Evolutionary conservation across 2,329 filamentous ascomycete genomes (phyloP), one percentile per base, ranked within the genome.

Genomic region (Penicillium sp.): DNA sequence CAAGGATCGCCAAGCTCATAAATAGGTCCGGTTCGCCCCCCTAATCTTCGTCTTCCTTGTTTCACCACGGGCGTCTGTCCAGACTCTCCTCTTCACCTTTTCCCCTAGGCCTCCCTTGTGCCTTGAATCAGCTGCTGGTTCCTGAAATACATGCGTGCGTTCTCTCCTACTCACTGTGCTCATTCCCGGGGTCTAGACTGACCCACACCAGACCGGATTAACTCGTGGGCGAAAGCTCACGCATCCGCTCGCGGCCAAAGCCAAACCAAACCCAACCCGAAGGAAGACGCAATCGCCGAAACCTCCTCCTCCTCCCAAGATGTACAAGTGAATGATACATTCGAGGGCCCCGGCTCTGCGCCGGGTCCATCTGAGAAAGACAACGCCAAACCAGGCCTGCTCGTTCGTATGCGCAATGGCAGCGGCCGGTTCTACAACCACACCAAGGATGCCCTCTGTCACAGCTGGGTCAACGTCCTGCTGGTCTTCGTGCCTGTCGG

Each of bases 391-490:
- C 62, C 52, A 24, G 57, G 58, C 45, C 48, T 65, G 36, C 8
- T 60, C 38, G 51, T 59, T 50, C 68, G 68, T 24, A 62, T 65
- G 58, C 66, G 65, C 45, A 61, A 68, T 56, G 69, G 67, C 27
- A 57, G 44, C 38, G 50, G 64, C 50, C 69, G 68, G 13, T 71
- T 71, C 56, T 47, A 52, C 45, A 56, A 54, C n/a, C 69, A 71
- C 50, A 69, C 67, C 53, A 69, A 66, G 54, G 59, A 62, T 28
- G 68, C 67, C 24, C 39, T 71, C 20, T 69, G 54, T 47, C 65
- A 71, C 56, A 75, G 72, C 60, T 75, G 72, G 71, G 64, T 76
- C 57, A 76, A 75, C 61, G 66, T 73, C 60, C 66, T 74, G 41
- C 63, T 76, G 44, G 46, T 75, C 51, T 74, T 74, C 50, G 72